Evolutionary conservation across 2,329 filamentous ascomycete species (phyloP), one percentile per base, ranked within the genome.

Genomic region (Macrophomina pseudophaseolina): DNA sequence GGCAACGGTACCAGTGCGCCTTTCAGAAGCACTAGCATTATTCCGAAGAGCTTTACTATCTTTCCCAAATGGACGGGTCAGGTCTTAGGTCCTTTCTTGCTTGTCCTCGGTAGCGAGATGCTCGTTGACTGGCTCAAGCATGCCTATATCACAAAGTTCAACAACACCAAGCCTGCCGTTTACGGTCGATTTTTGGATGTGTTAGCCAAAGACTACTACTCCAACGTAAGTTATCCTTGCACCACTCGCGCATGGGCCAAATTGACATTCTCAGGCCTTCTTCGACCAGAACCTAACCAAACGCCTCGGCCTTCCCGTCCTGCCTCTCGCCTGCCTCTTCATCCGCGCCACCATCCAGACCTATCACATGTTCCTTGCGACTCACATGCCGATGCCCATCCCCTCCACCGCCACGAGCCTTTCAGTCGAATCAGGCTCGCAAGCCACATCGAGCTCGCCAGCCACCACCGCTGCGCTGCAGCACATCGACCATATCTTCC

Each of bases 131-230:
- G 92, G 87, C 87, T 97, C 77, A 99, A 99, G 78, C 96, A 99
- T 75, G 93, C 93, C 28, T 99, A 98, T 76, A 96, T 99, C 76
- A 94, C 90, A 76, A 99, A 99, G 76, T 99, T 99, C 82, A 99
- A 99, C 83, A 97, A 97, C 72, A 93, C 94, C 71, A 94, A 95
- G 70, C 95, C 95, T 3, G 88, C 87, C 6, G 91, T 99, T 66
- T 99, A 99, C 77, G 87, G 88, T 63, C 88, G 93, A 30, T 97
- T 95, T 75, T 86, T 98, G 16, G 96, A 99, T 74, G 92, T 99
- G 4, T 82, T 99, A 7, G 94, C 93, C 71, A 98, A 98, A 78
- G 95, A 99, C 77, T 99, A 99, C 80, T 99, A 99, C 76, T 94
- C 93, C 0, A 94, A 97, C 75, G 90, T 91, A 75, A 79, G 88